Percentiles rank a stretch among this genome's conserved stretches.
Conservation (phyloP, 345 rosid species). For the Eucalyptus grandis region DNA sequence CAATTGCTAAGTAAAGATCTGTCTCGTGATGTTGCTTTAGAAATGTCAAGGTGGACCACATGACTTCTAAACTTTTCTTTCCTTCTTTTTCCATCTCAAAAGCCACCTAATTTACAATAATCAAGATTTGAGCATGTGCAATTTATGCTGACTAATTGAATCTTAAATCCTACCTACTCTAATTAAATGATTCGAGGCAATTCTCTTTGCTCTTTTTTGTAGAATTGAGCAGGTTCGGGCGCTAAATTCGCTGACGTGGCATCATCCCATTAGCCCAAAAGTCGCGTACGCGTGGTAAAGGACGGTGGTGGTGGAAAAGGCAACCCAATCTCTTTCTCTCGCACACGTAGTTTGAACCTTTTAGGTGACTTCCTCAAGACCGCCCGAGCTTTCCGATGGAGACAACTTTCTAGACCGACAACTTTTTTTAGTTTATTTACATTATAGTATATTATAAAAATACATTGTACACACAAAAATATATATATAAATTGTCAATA, state of each 20-base stretch:
- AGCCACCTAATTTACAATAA: background rate
- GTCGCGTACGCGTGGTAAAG: background rate
- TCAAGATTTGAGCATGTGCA: background rate
- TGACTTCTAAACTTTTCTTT: background rate
- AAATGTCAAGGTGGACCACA: too few relatives aligned
- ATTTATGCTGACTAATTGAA: background rate
- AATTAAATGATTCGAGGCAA: background rate
- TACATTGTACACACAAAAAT: background rate
- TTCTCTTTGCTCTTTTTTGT: background rate
- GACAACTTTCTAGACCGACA: background rate
- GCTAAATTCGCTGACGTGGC: background rate
- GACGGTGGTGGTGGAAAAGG: background rate
- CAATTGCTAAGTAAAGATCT: background rate
- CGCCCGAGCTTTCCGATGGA: background rate
- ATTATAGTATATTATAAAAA: background rate
- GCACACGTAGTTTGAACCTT: background rate
- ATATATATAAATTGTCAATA: too few relatives aligned
- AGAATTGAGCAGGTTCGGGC: background rate
- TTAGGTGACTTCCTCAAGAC: background rate
- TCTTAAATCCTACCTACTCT: background rate
- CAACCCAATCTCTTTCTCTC: background rate
- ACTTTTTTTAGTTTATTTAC: background rate
- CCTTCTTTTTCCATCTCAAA: background rate
- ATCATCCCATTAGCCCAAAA: background rate
- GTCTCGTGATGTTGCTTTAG: rapidly evolving